Percentiles rank a stretch among this genome's conserved stretches.
These are phyloP conservation scores for Corymbia calophylla DNA, from an alignment of 441 rosid genomes.

Conservation along the genomic window DNA sequence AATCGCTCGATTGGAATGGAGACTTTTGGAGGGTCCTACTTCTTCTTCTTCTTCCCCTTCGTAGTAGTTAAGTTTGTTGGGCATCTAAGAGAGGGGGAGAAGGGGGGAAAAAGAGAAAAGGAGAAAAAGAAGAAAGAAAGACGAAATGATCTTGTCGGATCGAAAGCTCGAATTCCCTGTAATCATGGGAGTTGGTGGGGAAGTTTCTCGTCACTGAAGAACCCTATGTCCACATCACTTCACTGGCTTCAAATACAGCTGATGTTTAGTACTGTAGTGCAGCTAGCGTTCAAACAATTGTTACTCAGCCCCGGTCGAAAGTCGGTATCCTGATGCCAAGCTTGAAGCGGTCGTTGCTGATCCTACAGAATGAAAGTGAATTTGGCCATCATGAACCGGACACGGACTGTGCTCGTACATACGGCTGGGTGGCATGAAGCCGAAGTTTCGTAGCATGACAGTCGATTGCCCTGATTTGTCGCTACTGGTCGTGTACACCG, in stretches of 20 bases:
- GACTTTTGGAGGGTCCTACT: background rate
- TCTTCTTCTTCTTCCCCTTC: background rate
- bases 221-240: background rate
- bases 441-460: background rate
- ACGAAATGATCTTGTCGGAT: background rate
- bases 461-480: background rate
- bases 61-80: constrained; percentile 25
- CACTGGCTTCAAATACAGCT: background rate
- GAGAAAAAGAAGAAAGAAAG: background rate
- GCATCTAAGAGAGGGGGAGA: background rate
- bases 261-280: background rate
- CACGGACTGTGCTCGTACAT: background rate
- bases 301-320: background rate
- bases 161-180: background rate
- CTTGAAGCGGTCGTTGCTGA: background rate
- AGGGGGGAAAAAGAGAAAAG: background rate
- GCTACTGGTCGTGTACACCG: background rate
- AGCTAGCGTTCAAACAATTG: background rate
- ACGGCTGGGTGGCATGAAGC: background rate
- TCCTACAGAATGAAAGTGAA: background rate
- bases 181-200: background rate
- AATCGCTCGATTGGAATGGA: background rate
- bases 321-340: background rate
- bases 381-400: background rate
- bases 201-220: background rate